A percentile compares a stretch with the other conserved stretches of the same genome.
Conservation (phyloP, 2,329 filamentous ascomycete genomes). For the Bimuria novae-zelandiae region DNA sequence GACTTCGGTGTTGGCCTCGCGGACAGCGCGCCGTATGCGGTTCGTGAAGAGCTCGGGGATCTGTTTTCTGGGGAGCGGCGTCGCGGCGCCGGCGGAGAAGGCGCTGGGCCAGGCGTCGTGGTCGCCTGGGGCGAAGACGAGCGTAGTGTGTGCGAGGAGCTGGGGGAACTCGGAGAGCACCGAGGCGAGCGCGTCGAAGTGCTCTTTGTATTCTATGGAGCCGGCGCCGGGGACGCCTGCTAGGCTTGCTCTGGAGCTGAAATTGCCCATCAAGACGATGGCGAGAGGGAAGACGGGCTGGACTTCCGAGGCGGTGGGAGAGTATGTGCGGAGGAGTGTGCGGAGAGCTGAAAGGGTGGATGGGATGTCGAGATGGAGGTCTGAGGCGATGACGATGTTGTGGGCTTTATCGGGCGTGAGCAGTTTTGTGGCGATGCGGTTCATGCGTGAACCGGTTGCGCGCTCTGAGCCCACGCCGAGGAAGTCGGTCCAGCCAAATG, state of each 20-base stretch:
- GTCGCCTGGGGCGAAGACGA: slow-evolving; percentile 92
- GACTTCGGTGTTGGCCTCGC: slow-evolving; percentile 73
- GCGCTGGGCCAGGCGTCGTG: slow-evolving; percentile 96
- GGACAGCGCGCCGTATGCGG: slow-evolving; percentile 79
- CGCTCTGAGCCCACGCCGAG: slow-evolving; percentile 88
- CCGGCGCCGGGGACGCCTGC: slow-evolving; percentile 71
- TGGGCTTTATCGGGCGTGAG: slow-evolving; percentile 51
- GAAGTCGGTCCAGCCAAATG: slow-evolving; percentile 96
- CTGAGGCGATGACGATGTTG: slow-evolving; percentile 76
- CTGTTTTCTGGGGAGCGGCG: slow-evolving; percentile 69
- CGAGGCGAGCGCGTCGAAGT: slow-evolving; percentile 85
- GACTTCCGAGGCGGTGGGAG: slow-evolving; percentile 57
- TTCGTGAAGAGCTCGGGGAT: slow-evolving; percentile 92
- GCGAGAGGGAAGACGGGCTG: slow-evolving; percentile 70
- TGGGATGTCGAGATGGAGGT: slow-evolving; percentile 84
- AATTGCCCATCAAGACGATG: slow-evolving; percentile 87
- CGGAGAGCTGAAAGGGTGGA: slow-evolving; percentile 79
- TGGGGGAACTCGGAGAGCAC: slow-evolving; percentile 81
- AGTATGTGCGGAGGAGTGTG: slow-evolving; percentile 77
- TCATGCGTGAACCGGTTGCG: slow-evolving; percentile 81
- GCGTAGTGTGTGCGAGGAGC: slow-evolving; percentile 77
- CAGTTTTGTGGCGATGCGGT: slow-evolving; percentile 73
- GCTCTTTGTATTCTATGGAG: slow-evolving; percentile 95
- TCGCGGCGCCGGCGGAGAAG: slow-evolving; percentile 75
- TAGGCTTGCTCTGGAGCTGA: slow-evolving; percentile 64